phyloP scores from a whole-genome alignment of 2,329 filamentous ascomycete species.

The Immersiporthe knoxdaviesiana region DNA sequence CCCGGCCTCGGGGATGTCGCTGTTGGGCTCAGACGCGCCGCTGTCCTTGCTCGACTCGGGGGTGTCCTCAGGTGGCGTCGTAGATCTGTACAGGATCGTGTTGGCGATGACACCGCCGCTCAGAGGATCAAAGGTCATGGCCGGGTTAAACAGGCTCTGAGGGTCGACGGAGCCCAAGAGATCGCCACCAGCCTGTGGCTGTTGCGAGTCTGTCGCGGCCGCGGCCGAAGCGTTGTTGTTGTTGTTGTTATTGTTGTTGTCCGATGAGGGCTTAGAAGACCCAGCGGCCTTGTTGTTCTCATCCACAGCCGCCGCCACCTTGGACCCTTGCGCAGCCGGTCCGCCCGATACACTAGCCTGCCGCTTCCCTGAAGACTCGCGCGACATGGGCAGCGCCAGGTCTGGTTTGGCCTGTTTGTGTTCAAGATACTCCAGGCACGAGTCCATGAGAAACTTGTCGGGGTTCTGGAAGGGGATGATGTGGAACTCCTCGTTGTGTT shows the following conservation, averaged over 20 bases:
- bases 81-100: slow-evolving; percentile 55
- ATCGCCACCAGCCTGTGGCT: slow-evolving; percentile 19
- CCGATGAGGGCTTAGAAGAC: too few species aligned
- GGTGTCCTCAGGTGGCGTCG: slow-evolving; percentile 63
- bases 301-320: slow-evolving; percentile 15
- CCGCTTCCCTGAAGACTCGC: slow-evolving; percentile 54
- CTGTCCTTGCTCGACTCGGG: slow-evolving; percentile 67
- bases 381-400: slow-evolving; percentile 54
- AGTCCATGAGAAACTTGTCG: slow-evolving; percentile 55
- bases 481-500: slow-evolving; percentile 64
- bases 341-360: slow-evolving; percentile 50
- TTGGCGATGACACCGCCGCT: slow-evolving; percentile 56
- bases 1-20: slow-evolving; percentile 61
- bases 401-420: slow-evolving; percentile 43
- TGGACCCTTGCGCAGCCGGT: slow-evolving; percentile 42
- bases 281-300: slow-evolving; percentile 36
- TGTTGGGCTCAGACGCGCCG: slow-evolving; percentile 62
- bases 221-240: slow-evolving; percentile 32
- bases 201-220: slow-evolving; percentile 33
- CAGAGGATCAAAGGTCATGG: slow-evolving; percentile 47
- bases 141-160: slow-evolving; percentile 48
- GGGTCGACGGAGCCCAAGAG: slow-evolving; percentile 53
- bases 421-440: slow-evolving; percentile 55
- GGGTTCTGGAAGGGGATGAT: slow-evolving; percentile 59
- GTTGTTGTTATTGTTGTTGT: too few species aligned